Conservation (phyloP, 768 basidiomycete species). For the Gymnopilus junonius region DNA sequence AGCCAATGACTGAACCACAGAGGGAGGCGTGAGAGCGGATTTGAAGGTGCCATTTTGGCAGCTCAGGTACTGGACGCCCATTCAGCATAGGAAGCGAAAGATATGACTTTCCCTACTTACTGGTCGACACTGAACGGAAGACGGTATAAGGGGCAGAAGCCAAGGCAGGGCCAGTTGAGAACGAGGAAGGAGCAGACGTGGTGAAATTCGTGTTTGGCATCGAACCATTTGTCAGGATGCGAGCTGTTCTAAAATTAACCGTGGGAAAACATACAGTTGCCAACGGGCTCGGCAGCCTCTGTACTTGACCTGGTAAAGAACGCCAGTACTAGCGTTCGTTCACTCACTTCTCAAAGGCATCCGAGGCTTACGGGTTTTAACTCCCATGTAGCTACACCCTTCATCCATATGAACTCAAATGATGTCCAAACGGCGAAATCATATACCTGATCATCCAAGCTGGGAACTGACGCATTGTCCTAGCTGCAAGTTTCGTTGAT, state of each 20-base stretch:
- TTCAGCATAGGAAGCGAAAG: neutral
- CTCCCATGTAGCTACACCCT: neutral
- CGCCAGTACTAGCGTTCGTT: too few species aligned
- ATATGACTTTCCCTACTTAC: too few species aligned
- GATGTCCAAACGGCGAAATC: neutral
- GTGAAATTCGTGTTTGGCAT: neutral
- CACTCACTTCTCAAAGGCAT: neutral
- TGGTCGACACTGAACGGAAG: neutral
- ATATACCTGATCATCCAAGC: neutral
- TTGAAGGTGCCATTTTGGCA: constrained; percentile 7
- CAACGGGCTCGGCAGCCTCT: neutral
- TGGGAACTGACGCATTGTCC: too few species aligned
- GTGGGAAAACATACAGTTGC: neutral
- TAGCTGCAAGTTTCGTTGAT: too few species aligned
- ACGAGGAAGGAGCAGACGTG: neutral
- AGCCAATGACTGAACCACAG: constrained; percentile 45
- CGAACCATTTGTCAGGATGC: neutral
- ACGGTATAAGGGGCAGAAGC: neutral
- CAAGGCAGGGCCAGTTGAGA: neutral
- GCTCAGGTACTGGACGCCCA: neutral
- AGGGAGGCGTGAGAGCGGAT: constrained; percentile 39
- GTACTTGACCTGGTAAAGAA: too few species aligned
- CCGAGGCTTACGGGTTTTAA: neutral
- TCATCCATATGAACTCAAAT: too few species aligned
- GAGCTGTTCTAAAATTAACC: neutral